These are phyloP conservation scores for Babesia sp. DNA, from an alignment of 169 alveolate genomes.

Conservation along the genomic window DNA sequence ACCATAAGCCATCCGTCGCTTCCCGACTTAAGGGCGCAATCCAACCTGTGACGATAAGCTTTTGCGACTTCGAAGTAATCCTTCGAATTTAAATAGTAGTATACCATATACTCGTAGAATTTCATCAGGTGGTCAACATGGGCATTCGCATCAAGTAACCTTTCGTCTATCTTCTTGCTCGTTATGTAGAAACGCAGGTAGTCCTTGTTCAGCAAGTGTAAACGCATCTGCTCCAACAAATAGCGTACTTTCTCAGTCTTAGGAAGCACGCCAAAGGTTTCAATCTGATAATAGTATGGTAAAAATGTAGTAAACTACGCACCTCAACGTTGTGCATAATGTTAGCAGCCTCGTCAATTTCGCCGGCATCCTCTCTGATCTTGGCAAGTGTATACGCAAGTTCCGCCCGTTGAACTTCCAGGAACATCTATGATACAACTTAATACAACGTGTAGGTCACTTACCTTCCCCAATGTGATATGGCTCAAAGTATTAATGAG, in stretches of 20 bases:
- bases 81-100: conserved; percentile 69
- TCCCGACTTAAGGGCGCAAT: conserved; percentile 17
- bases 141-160: conserved; percentile 58
- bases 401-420: conserved; percentile 76
- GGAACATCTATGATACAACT: conserved; percentile 46
- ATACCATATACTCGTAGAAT: conserved; percentile 73
- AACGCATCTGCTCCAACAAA: conserved; percentile 76
- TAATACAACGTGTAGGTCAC: neutral
- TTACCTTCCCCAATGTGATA: conserved; percentile 72
- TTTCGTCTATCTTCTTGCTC: conserved; percentile 71
- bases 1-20: conserved; percentile 1
- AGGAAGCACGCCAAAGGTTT: conserved; percentile 70
- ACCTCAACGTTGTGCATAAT: conserved; percentile 71
- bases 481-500: conserved; percentile 64
- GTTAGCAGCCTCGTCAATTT: conserved; percentile 71
- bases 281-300: conserved; percentile 48
- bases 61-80: conserved; percentile 68
- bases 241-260: conserved; percentile 71
- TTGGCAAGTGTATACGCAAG: conserved; percentile 62
- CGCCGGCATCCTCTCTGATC: conserved; percentile 71
- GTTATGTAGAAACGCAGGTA: conserved; percentile 73
- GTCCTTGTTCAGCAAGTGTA: conserved; percentile 70
- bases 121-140: conserved; percentile 51
- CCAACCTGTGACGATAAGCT: conserved; percentile 40
- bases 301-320: neutral